Evolutionary conservation across 805 yeast genomes (phyloP), one percentile per base, ranked within the genome.

Genomic region (Lipomyces starkeyi): DNA sequence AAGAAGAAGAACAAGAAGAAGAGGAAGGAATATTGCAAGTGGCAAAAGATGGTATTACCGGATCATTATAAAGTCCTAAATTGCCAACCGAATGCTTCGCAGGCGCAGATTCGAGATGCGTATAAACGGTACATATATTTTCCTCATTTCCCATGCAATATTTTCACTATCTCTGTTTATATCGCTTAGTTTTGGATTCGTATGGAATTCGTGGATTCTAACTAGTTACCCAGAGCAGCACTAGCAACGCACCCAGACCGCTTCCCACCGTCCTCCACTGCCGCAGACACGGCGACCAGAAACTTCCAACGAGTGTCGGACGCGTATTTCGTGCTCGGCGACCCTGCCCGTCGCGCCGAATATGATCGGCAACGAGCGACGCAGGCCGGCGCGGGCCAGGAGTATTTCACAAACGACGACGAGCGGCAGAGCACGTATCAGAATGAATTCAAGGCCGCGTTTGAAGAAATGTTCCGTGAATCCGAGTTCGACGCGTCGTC

Each of bases 161-260:
- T 27, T 27, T 2, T 27, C 29, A 27, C 29, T 27, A 25, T n/a
- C n/a, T n/a, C n/a, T n/a, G n/a, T n/a, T n/a, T 27, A 27, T 27
- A 4, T 29, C 7, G 6, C 5, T 29, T 29, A 29, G 32, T 5
- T 29, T 29, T 29, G 35, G 7, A 27, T 49, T n/a, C 29, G 3
- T 27, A 27, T 29, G 32, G 32, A 29, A 5, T 29, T 29, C 32
- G 32, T 29, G 32, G 32, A 29, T 29, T 2, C 22, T 49, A 37
- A 37, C 32, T 17, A 37, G 2, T 53, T 37, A 22, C 22, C 2
- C 37, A 72, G 74, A 9, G 74, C 75, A 6, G 75, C 75, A 29
- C 61, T 73, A 35, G 66, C 65, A 3, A 70, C 73, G 2, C 75
- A 73, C 32, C 75, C 75, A 2, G 75, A 73, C 59, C 54, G 75